phyloP scores from a whole-genome alignment of 2,329 filamentous ascomycete genomes.

The Lasiodiplodia citricola region DNA sequence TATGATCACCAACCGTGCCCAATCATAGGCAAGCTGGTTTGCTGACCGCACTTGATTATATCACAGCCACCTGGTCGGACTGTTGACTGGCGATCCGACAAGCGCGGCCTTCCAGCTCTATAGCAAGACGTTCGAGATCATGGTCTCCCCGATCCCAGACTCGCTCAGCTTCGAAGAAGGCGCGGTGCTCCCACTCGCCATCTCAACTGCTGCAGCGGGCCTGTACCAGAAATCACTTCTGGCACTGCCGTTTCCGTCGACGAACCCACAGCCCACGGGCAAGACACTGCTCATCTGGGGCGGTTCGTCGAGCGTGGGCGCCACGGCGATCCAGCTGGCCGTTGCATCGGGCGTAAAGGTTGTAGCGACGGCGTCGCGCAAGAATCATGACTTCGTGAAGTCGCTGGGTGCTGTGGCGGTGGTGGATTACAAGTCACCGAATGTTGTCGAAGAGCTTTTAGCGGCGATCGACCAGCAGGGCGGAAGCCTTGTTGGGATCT shows the following conservation, averaged over 20 bases:
- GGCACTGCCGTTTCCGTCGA: slow-evolving; percentile 45
- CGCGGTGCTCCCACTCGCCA: slow-evolving; percentile 50
- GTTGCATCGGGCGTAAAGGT: slow-evolving; percentile 42
- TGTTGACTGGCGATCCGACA: slow-evolving; percentile 35
- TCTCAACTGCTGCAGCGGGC: slow-evolving; percentile 51
- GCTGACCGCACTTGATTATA: background rate
- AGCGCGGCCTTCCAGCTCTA: slow-evolving; percentile 43
- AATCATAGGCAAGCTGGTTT: background rate
- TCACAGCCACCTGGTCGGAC: slow-evolving; percentile 26
- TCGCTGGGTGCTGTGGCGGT: slow-evolving; percentile 37
- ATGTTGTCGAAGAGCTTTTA: slow-evolving; percentile 44
- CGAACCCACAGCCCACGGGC: slow-evolving; percentile 35
- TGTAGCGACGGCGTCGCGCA: slow-evolving; percentile 38
- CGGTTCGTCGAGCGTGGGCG: slow-evolving; percentile 43
- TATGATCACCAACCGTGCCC: background rate
- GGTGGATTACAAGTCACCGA: slow-evolving; percentile 41
- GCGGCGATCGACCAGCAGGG: slow-evolving; percentile 40
- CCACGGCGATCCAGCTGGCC: slow-evolving; percentile 42
- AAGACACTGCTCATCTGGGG: slow-evolving; percentile 49
- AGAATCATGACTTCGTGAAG: slow-evolving; percentile 41
- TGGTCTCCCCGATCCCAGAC: slow-evolving; percentile 47
- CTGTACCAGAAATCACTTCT: slow-evolving; percentile 49
- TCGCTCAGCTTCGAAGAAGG: slow-evolving; percentile 46
- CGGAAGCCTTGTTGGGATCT: slow-evolving; percentile 46
- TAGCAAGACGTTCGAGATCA: slow-evolving; percentile 36